Evolutionary conservation across 2,329 filamentous ascomycete genomes (phyloP), one percentile per base, ranked within the genome.

Genomic region (Zymoseptoria crescenta): DNA sequence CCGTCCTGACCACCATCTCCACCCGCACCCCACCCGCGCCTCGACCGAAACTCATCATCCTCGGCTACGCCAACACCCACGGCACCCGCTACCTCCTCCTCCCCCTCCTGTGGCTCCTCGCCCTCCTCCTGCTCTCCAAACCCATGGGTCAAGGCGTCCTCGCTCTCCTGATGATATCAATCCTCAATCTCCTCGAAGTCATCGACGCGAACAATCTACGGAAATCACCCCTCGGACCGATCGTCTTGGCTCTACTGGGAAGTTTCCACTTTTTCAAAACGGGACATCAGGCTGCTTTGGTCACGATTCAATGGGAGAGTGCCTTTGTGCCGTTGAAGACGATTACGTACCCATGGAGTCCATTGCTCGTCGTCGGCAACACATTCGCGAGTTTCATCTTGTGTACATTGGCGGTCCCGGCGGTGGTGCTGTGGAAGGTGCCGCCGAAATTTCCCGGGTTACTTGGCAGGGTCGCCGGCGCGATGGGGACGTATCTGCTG

Each of bases 241-340:
- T 94, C 48, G 81, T 95, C 63, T 83, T 97, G 27, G 93, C 86
- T 9, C 77, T 97, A n/a, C 83, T 99, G 0, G 94, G 92, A 60
- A 91, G 88, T 69, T 96, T 93, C 75, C 87, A 96, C 78, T 99
- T 87, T 79, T 99, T 99, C 84, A 96, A 96, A 72, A 99, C 94
- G 0, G 94, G 94, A 62, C 94, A 99, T 74, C 93, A 97, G 75
- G 93, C 93, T 10, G 88, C 86, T 0, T 82, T 96, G 24, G 83
- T 87, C 66, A 89, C 86, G 65, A 93, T 99, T 70, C 94, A 99
- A 71, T 99, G 94, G 94, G 94, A 99, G 76, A 84, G 85, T 20
- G 93, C 91, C 2, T 99, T 99, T 75, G 89, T 99, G 65, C 89
- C 93, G 0, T 81, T 97, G 7, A 85, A 87, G 59, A 84, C 83